Evolutionary conservation across 208 protist genomes (phyloP).

Genomic region (Zelonia costaricensis): DNA sequence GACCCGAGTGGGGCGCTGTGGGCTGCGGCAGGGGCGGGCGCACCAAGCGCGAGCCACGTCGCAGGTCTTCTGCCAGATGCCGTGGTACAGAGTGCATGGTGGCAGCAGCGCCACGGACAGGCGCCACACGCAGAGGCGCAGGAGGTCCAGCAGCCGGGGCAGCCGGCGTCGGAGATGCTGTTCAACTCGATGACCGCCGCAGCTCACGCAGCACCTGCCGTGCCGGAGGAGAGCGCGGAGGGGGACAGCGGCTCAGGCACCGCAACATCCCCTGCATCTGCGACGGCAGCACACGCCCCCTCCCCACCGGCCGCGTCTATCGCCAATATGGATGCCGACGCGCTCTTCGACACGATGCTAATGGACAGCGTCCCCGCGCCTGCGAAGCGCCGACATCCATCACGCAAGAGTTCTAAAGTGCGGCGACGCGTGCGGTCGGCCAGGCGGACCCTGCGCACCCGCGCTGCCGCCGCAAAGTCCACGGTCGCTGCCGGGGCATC

Average conservation of each 20-base stretch:
- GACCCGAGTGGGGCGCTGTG: constrained; percentile 83
- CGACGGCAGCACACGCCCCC: background rate
- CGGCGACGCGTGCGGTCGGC: background rate
- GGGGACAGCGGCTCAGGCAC: too few species aligned
- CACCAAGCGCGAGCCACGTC: constrained; percentile 1
- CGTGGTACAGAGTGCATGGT: constrained; percentile 50
- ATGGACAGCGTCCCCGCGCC: constrained; percentile 13
- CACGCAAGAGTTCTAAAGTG: too few species aligned
- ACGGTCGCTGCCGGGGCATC: background rate
- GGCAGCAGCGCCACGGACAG: constrained; percentile 21
- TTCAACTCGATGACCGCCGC: too few species aligned
- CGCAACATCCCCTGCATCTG: background rate
- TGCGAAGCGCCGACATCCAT: background rate
- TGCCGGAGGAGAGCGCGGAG: too few species aligned
- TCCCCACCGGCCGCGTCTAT: background rate
- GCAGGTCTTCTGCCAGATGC: constrained; percentile 40
- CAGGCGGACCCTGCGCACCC: too few species aligned
- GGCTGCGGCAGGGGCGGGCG: too few species aligned
- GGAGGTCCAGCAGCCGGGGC: too few species aligned
- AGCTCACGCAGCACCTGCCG: too few species aligned
- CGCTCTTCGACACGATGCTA: constrained; percentile 20
- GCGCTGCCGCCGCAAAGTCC: too few species aligned
- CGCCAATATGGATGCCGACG: constrained; percentile 5
- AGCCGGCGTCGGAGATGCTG: too few species aligned
- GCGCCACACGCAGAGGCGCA: too few species aligned